These are phyloP conservation scores for Mortierella sp. DNA, from an alignment of 371 early-diverging fungal species.

Conservation along the genomic window DNA sequence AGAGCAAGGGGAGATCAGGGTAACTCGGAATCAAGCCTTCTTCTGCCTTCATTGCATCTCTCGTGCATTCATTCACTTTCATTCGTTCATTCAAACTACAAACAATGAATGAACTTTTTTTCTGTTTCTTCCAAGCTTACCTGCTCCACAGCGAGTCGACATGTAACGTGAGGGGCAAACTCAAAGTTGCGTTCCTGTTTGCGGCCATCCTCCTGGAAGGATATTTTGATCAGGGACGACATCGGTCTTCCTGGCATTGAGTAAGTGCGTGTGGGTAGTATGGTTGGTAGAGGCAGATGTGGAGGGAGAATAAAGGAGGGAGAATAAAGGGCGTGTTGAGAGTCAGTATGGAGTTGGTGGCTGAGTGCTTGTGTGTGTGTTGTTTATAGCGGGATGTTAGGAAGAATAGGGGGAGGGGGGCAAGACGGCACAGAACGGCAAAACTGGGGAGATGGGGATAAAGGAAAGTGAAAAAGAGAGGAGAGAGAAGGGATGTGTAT, in stretches of 20 bases:
- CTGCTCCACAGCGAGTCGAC: slow-evolving; percentile 47
- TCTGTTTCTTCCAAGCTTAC: slow-evolving; percentile 13
- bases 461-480: not conserved
- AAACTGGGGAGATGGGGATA: too few relatives aligned
- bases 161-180: slow-evolving; percentile 28
- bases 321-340: not conserved
- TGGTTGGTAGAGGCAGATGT: not conserved
- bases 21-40: not conserved
- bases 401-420: not conserved
- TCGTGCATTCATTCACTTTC: not conserved
- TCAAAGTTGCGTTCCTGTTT: slow-evolving; percentile 43
- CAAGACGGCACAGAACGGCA: not conserved
- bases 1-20: not conserved
- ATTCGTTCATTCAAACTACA: not conserved
- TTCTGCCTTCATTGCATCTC: not conserved
- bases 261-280: not conserved
- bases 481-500: not conserved
- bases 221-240: slow-evolving; percentile 35
- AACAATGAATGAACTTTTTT: not conserved
- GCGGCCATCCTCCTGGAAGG: slow-evolving; percentile 35
- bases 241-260: slow-evolving; percentile 19
- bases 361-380: not conserved
- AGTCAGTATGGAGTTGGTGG: not conserved
- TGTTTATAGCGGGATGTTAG: too few relatives aligned
- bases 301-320: too few relatives aligned